Evolutionary conservation across 202 grass and related monocot genomes (phyloP).

Genomic region (Hordeum pubiflorum): DNA sequence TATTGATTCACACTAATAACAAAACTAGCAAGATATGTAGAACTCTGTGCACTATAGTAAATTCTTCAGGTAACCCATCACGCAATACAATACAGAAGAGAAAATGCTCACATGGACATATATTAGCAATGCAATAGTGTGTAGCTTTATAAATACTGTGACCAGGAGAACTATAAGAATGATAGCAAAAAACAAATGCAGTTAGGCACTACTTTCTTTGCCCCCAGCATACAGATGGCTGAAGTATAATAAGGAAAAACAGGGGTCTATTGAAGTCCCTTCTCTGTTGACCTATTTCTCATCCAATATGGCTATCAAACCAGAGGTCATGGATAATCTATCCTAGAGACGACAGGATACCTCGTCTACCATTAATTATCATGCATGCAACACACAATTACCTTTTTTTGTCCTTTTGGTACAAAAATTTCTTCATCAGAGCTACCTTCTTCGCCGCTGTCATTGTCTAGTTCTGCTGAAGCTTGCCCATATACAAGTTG

Average conservation of each 20-base stretch:
- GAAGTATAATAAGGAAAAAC: background rate
- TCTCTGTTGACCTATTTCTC: background rate
- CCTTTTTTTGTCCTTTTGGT: slow-evolving; percentile 69
- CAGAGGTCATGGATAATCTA: background rate
- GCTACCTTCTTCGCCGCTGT: slow-evolving; percentile 40
- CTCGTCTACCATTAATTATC: background rate
- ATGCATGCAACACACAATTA: slow-evolving; percentile 20
- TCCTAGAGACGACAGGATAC: slow-evolving; percentile 6
- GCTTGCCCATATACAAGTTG: slow-evolving; percentile 72
- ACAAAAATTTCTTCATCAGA: slow-evolving; percentile 74
- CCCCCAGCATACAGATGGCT: background rate
- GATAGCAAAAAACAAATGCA: background rate
- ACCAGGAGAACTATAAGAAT: background rate
- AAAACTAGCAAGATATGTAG: background rate
- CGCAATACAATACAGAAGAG: background rate
- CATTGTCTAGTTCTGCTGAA: slow-evolving; percentile 24
- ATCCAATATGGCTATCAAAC: background rate
- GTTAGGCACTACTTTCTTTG: slow-evolving; percentile 3
- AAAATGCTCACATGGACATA: background rate
- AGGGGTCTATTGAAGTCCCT: background rate
- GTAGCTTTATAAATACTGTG: background rate
- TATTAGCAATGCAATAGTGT: background rate
- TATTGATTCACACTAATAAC: slow-evolving; percentile 22
- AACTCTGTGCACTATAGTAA: background rate
- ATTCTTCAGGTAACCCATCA: background rate